phyloP scores from a whole-genome alignment of 2,329 filamentous ascomycete genomes.

The Scedosporium dehoogii region DNA sequence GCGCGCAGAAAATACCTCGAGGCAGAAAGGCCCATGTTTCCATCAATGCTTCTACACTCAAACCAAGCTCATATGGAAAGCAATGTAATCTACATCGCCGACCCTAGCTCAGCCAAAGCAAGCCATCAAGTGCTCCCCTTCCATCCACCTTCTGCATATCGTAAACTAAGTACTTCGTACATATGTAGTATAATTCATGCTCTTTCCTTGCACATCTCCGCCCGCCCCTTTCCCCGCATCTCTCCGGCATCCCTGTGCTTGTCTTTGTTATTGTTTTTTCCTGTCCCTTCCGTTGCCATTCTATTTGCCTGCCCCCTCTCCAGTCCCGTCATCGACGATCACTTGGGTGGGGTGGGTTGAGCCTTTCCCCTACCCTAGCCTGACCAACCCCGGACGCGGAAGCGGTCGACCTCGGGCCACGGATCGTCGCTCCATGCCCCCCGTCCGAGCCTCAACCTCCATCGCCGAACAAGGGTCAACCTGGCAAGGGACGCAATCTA shows the following conservation, averaged over 20 bases:
- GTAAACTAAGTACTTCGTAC: not conserved
- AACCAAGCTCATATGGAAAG: no score
- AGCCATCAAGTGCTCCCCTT: no score
- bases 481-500: not conserved
- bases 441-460: not conserved
- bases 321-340: not conserved
- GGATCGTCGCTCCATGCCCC: not conserved
- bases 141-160: no score
- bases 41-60: no score
- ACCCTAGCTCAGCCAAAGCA: no score
- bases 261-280: not conserved
- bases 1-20: no score
- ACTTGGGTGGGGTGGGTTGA: not conserved
- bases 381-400: not conserved
- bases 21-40: no score
- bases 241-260: not conserved
- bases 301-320: not conserved
- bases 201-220: no score
- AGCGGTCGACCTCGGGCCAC: not conserved
- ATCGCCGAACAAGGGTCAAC: not conserved
- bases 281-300: not conserved
- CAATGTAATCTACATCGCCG: no score
- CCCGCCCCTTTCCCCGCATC: not conserved
- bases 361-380: not conserved
- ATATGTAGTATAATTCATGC: not conserved